Evolutionary conservation across 2,329 filamentous ascomycete genomes (phyloP).

Genomic region (Malbranchea zuffiana): DNA sequence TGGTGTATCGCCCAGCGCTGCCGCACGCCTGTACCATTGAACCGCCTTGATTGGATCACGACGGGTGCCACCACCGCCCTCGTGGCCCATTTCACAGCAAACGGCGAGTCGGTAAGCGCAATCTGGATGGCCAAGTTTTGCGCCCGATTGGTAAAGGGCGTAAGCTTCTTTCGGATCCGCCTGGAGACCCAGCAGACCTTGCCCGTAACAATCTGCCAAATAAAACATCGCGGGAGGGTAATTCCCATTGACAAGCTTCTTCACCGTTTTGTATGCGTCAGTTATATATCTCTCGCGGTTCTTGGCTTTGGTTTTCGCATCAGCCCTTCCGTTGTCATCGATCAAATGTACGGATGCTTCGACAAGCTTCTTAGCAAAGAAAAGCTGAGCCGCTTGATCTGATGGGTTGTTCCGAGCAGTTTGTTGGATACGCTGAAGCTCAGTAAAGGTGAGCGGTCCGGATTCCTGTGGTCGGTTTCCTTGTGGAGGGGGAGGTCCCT

Average conservation of each 20-base stretch:
- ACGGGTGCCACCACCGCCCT: conserved; percentile 85
- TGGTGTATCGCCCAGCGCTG: conserved; percentile 76
- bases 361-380: conserved; percentile 69
- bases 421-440: conserved; percentile 64
- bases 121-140: conserved; percentile 74
- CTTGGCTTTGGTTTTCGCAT: conserved; percentile 51
- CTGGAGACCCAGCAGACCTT: conserved; percentile 66
- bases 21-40: conserved; percentile 94
- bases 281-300: conserved; percentile 70
- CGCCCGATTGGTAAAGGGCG: conserved; percentile 81
- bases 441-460: conserved; percentile 55
- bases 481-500: conserved; percentile 2
- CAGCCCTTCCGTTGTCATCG: conserved; percentile 61
- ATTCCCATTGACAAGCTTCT: conserved; percentile 65
- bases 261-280: conserved; percentile 82
- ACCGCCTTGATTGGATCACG: conserved; percentile 88
- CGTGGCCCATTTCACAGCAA: conserved; percentile 90
- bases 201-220: conserved; percentile 77
- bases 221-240: conserved; percentile 88
- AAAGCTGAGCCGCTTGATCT: conserved; percentile 60
- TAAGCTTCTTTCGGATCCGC: conserved; percentile 88
- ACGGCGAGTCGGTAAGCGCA: conserved; percentile 91
- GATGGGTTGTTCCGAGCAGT: conserved; percentile 58
- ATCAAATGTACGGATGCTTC: conserved; percentile 73
- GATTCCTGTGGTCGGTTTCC: background rate